Base-by-base conservation (phyloP, 1,139 yeast genomes). In the Debaryomyces fabryi region DNA sequence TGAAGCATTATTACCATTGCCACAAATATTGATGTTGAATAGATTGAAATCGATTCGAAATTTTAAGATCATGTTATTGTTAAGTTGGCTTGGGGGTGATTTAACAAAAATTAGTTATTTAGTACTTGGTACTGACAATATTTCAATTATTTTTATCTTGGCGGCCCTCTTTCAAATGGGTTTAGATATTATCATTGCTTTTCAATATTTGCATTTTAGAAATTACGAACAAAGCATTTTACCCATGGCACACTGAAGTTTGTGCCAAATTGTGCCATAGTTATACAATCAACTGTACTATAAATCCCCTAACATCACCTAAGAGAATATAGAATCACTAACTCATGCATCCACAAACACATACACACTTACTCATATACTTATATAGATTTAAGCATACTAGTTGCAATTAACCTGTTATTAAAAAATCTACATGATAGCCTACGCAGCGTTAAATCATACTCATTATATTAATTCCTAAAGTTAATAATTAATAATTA, bases 11-110 rank as follows among this genome's bases (percentile, higher is more conserved):
- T 72, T 91, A 49, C 97, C 97, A 3, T 70, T 91, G 45, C 97
- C 97, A 0, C 97, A 91, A 65, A 88, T 91, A 44, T 71, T 92
- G 29, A 72, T 89, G 50, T 78, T 89, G 48, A 79, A 83, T 60
- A 74, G 92, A 50, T 65, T 88, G 25, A 82, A 83, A 56, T 81
- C 89, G 0, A 83, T 87, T 6, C 86, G 86, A 55, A 93, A 93
- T 52, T 90, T 91, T 69, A 86, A 91, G 58, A 72, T 85, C 41
- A 80, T 92, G 33, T 71, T 91, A 44, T 65, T 91, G 42, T 69
- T 89, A 27, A 86, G 93, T 58, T 91, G 97, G 97, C 71, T 91
- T 8, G 86, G 93, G 51, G 97, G 97, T 45, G 97, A 91, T 67
- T 71, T 86, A 41, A 80, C 90, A 35, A 91, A 91, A 63, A 78